phyloP scores from a whole-genome alignment of 2,329 filamentous ascomycete species.

The Aspergillus viridinutans region DNA sequence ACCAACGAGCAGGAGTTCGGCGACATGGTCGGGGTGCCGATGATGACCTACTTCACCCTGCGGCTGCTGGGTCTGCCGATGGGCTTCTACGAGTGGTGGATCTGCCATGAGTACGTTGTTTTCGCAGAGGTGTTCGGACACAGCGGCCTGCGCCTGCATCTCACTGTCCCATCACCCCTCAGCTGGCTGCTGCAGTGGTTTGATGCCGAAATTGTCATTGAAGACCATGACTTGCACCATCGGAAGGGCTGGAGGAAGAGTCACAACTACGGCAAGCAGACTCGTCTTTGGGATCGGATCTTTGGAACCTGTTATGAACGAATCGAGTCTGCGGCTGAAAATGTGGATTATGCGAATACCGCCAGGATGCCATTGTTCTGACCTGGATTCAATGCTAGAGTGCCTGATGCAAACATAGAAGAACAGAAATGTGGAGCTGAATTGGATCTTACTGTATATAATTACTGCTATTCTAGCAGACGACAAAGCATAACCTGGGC shows the following conservation, averaged over 20 bases:
- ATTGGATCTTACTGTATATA: neutral
- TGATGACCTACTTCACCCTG: constrained; percentile 37
- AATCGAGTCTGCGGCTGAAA: constrained; percentile 31
- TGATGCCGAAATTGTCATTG: constrained; percentile 38
- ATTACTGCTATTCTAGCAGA: neutral
- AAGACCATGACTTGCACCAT: constrained; percentile 42
- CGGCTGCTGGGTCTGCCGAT: constrained; percentile 38
- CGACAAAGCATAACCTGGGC: neutral
- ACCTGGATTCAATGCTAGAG: neutral
- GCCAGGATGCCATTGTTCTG: constrained; percentile 27
- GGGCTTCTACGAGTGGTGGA: constrained; percentile 48
- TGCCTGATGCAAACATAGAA: too few relatives aligned
- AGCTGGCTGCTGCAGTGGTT: constrained; percentile 32
- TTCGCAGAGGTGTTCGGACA: constrained; percentile 29
- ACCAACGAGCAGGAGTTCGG: constrained; percentile 41
- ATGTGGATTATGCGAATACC: constrained; percentile 28
- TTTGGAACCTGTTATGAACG: constrained; percentile 35
- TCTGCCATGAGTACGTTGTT: constrained; percentile 44
- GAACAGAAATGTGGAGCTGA: too few relatives aligned
- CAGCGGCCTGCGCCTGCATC: constrained; percentile 29
- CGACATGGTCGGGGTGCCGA: constrained; percentile 41
- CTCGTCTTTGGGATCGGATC: constrained; percentile 35
- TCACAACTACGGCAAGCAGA: constrained; percentile 40
- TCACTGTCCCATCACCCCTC: constrained; percentile 31
- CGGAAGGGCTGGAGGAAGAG: constrained; percentile 38